phyloP scores from a whole-genome alignment of 2,329 filamentous ascomycete genomes.

The Catunica adiposa region DNA sequence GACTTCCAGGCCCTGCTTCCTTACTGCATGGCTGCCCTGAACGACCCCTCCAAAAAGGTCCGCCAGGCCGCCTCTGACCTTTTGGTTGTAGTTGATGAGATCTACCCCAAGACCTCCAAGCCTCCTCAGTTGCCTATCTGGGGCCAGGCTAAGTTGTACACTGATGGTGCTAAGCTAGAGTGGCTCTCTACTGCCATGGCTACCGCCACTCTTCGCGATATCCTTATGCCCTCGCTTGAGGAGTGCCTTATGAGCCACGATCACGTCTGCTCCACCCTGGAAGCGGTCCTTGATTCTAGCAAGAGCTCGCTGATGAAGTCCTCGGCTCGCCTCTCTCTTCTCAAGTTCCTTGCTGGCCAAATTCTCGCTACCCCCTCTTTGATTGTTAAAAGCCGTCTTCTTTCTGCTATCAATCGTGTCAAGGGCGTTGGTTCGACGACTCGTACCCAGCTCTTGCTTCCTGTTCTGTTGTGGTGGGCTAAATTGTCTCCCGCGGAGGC shows the following conservation, averaged over 20 bases:
- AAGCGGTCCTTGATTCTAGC: conserved; percentile 25
- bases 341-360: conserved; percentile 61
- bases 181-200: conserved; percentile 43
- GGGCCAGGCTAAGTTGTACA: conserved; percentile 51
- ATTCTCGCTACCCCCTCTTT: conserved; percentile 50
- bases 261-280: conserved; percentile 49
- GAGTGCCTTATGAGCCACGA: conserved; percentile 69
- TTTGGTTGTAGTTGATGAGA: conserved; percentile 36
- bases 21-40: conserved; percentile 58
- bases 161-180: conserved; percentile 33
- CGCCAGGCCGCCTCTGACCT: conserved; percentile 59
- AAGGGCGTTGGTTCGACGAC: conserved; percentile 54
- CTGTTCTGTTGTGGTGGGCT: conserved; percentile 55
- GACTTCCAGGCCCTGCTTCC: conserved; percentile 74
- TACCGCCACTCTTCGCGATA: conserved; percentile 43
- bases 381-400: conserved; percentile 50
- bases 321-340: conserved; percentile 44
- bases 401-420: conserved; percentile 56
- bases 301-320: conserved; percentile 37
- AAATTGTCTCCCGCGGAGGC: conserved; percentile 35
- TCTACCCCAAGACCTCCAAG: conserved; percentile 27
- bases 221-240: conserved; percentile 62
- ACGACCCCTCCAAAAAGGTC: conserved; percentile 59
- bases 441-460: conserved; percentile 61
- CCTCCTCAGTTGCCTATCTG: conserved; percentile 30